Evolutionary conservation across 306 rosid genomes (phyloP).

Genomic region (Quercus ilex): DNA sequence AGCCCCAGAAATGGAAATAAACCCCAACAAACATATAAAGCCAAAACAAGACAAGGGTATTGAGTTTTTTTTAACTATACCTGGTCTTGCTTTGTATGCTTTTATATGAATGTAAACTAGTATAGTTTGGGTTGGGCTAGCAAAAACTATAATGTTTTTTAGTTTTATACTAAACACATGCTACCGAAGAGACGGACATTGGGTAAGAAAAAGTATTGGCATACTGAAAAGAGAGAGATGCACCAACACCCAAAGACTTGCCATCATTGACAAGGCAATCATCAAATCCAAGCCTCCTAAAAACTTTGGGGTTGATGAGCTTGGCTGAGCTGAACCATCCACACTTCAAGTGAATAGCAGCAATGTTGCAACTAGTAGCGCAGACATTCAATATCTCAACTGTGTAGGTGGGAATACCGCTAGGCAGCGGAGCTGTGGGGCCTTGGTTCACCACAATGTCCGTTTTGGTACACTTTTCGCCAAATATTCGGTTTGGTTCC

Average conservation of each 20-base stretch:
- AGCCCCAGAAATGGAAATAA: background rate
- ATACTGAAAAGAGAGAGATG: constrained; percentile 60
- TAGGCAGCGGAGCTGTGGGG: constrained; percentile 71
- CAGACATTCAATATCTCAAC: constrained; percentile 80
- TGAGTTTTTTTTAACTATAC: too few species aligned
- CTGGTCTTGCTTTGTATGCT: constrained; percentile 2
- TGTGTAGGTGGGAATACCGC: constrained; percentile 78
- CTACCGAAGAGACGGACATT: constrained; percentile 59
- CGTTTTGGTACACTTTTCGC: constrained; percentile 61
- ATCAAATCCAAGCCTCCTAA: constrained; percentile 72
- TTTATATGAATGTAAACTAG: constrained; percentile 4
- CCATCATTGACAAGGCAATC: constrained; percentile 90
- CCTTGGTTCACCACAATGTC: constrained; percentile 77
- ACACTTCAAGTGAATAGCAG: constrained; percentile 62
- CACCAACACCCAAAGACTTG: constrained; percentile 55
- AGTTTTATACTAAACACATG: constrained; percentile 21
- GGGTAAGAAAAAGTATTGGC: constrained; percentile 74
- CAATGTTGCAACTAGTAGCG: constrained; percentile 64
- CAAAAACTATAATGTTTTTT: background rate
- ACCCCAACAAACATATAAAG: background rate
- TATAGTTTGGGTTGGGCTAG: background rate
- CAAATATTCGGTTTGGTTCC: constrained; percentile 70
- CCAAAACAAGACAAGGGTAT: background rate
- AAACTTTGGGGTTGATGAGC: constrained; percentile 71
- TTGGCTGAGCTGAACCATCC: constrained; percentile 96